Percentiles rank a stretch among this genome's conserved stretches.
Conservation (phyloP, 768 basidiomycete genomes). For the Lentinula aciculospora region DNA sequence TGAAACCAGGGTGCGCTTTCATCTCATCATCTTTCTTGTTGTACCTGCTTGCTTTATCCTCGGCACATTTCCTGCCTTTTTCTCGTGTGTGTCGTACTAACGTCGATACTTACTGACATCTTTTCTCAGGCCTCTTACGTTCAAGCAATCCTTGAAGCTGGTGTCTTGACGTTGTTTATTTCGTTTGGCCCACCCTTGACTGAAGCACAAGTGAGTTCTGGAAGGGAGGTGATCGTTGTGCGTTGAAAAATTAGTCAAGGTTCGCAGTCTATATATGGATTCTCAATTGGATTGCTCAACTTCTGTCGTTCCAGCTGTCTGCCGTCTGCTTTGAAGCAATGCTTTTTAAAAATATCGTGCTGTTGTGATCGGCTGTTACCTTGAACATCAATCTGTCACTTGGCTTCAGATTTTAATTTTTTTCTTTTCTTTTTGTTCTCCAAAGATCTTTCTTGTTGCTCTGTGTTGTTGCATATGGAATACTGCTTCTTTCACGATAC, state of each 20-base stretch:
- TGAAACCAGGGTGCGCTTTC: slow-evolving; percentile 6
- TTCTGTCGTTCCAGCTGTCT: not conserved
- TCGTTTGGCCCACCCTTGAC: not conserved
- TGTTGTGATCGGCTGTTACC: not conserved
- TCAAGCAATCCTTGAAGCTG: not conserved
- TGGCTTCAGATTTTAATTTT: not conserved
- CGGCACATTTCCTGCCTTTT: not conserved
- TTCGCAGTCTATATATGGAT: not conserved
- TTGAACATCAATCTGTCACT: not conserved
- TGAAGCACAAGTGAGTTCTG: not conserved
- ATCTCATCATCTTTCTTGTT: not conserved
- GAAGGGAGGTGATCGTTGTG: not conserved
- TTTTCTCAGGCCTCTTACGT: not conserved
- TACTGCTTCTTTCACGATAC: not conserved
- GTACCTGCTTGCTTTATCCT: not conserved
- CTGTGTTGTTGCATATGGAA: not conserved
- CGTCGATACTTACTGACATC: not conserved
- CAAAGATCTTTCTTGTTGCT: not conserved
- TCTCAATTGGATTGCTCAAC: too few species aligned
- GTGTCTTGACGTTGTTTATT: not conserved
- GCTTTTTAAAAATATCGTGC: not conserved
- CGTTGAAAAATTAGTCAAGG: not conserved
- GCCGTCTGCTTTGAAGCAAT: not conserved
- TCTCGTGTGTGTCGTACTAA: not conserved
- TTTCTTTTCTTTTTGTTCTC: not conserved